A percentile compares a stretch with the other conserved stretches of the same genome.
Evolutionary conservation across 805 yeast species (phyloP).

Genomic region (Teunomyces stri): DNA sequence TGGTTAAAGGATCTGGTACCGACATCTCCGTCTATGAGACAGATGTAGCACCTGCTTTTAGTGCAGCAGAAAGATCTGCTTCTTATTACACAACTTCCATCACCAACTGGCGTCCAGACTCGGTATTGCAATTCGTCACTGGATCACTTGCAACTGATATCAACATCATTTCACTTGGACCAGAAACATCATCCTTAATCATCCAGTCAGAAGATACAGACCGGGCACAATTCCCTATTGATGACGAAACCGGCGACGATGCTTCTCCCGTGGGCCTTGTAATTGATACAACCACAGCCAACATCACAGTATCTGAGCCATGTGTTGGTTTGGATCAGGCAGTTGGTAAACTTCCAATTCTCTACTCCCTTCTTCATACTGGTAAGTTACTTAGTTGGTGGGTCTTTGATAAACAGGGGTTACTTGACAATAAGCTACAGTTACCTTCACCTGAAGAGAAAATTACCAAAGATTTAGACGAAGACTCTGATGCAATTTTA

Average conservation of each 20-base stretch:
- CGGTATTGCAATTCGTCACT: slow-evolving; percentile 43
- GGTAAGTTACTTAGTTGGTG: slow-evolving; percentile 67
- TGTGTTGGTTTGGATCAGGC: slow-evolving; percentile 57
- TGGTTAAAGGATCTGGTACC: slow-evolving; percentile 12
- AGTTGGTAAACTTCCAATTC: slow-evolving; percentile 57
- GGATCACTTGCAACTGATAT: slow-evolving; percentile 60
- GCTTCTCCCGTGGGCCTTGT: slow-evolving; percentile 70
- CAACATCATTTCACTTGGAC: slow-evolving; percentile 2
- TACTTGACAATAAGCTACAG: slow-evolving; percentile 35
- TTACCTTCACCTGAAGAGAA: slow-evolving; percentile 1
- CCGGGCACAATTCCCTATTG: slow-evolving; percentile 72
- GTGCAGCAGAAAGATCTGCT: slow-evolving; percentile 37
- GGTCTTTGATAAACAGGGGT: slow-evolving; percentile 54
- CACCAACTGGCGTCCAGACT: slow-evolving; percentile 36
- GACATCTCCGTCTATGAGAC: slow-evolving; percentile 10
- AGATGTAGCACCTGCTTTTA: slow-evolving; percentile 54
- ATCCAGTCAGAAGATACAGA: slow-evolving; percentile 56
- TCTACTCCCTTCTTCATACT: slow-evolving; percentile 59
- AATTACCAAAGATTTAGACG: neutral
- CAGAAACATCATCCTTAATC: slow-evolving; percentile 26
- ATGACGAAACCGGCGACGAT: slow-evolving; percentile 63
- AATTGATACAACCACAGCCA: slow-evolving; percentile 52
- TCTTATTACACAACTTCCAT: slow-evolving; percentile 43
- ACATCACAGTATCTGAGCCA: slow-evolving; percentile 46
- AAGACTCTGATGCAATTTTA: neutral